phyloP scores from a whole-genome alignment of 2,329 filamentous ascomycete genomes.

The Penicillium verrucosum region DNA sequence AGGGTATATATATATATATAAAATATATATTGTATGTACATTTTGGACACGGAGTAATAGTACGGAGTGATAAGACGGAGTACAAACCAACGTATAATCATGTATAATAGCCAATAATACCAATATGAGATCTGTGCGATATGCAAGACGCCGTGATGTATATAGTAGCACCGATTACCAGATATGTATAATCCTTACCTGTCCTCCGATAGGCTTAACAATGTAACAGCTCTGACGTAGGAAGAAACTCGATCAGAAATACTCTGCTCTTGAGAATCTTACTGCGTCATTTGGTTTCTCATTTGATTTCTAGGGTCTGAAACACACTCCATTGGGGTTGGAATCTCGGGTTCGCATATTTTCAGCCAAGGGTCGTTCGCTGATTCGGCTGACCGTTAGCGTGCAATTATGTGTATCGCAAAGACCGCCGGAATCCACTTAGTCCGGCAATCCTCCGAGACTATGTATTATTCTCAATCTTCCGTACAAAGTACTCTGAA shows the following conservation, averaged over 20 bases:
- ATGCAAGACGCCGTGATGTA: neutral
- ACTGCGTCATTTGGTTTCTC: neutral
- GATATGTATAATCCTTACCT: neutral
- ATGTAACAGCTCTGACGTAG: neutral
- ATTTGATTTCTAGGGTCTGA: neutral
- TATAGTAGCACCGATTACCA: neutral
- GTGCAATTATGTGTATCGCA: neutral
- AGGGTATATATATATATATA: neutral
- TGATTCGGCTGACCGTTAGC: neutral
- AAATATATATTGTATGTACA: neutral
- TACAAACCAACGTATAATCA: neutral
- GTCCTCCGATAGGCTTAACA: neutral
- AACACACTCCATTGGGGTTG: neutral
- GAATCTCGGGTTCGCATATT: neutral
- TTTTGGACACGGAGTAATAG: neutral
- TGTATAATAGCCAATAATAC: neutral
- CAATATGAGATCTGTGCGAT: neutral
- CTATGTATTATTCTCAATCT: neutral
- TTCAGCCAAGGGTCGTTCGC: slow-evolving; percentile 1
- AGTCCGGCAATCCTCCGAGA: neutral
- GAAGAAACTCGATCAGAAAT: neutral
- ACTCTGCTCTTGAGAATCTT: neutral
- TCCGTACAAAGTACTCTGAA: neutral
- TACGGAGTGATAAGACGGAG: neutral
- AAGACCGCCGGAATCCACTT: neutral